Evolutionary conservation across 805 yeast species (phyloP), one percentile per base, ranked within the genome.

Genomic region (Sporopachydermia lactativora): DNA sequence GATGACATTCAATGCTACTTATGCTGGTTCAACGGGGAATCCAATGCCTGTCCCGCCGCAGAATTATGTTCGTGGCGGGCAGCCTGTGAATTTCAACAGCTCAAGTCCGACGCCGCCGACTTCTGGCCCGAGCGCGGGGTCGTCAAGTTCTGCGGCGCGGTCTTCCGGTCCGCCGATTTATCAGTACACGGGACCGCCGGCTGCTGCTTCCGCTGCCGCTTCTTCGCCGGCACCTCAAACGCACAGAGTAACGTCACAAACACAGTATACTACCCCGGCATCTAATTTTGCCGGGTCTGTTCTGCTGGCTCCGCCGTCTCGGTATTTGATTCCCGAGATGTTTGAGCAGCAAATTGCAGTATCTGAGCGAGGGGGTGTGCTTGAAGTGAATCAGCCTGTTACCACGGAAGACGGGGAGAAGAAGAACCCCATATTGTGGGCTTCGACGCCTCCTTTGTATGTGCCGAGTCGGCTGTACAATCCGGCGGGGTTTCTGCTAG

Each of bases 391-490:
- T 24, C 31, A 24, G n/a, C 31, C 31, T n/a, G n/a, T 24, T 8
- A 24, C 31, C n/a, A 24, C 31, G 8, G 31, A 24, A 24, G 31
- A 24, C n/a, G 31, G 31, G 31, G 31, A 24, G 8, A n/a, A 8
- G 13, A 24, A n/a, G n/a, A 8, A 24, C n/a, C 17, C 42, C 5
- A 36, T 42, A 5, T 38, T 36, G 24, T 52, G 56, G 56, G 50
- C 49, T 42, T 36, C 50, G n/a, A 34, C 52, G 14, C 52, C 53
- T 4, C 56, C 56, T 11, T 40, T 49, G 13, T 49, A 44, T 39
- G 41, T 49, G 8, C 42, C 49, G 15, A 38, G 42, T 17, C 41
- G 53, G 34, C 41, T 38, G 18, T 4, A 13, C n/a, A 28, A 40
- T 13, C 19, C 45, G 18, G 35, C 37, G 17, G 40, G 37, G 17